Evolutionary conservation across 1,139 yeast species (phyloP).

Genomic region (Scheffersomyces insectosa): DNA sequence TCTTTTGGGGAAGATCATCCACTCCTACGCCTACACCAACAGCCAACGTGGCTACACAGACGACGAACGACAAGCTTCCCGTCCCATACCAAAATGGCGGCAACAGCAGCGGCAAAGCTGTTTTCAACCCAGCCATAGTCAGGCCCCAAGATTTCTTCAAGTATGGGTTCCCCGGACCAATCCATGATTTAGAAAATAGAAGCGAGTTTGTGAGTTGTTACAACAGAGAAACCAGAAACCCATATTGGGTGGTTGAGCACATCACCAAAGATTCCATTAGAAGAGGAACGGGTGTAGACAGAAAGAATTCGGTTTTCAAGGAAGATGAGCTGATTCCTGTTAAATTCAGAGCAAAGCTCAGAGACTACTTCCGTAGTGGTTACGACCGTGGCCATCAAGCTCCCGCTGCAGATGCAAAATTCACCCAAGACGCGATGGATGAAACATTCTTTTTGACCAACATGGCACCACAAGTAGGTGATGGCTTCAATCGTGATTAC

Average conservation of each 20-base stretch:
- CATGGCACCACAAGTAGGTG: constrained; percentile 97
- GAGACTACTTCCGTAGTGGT: constrained; percentile 92
- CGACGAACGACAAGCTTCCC: constrained; percentile 7
- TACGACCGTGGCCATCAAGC: constrained; percentile 98
- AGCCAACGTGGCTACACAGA: constrained; percentile 10
- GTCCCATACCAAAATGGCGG: constrained; percentile 16
- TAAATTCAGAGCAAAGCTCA: constrained; percentile 69
- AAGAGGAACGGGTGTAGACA: constrained; percentile 55
- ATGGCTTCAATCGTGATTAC: constrained; percentile 91
- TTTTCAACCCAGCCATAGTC: constrained; percentile 36
- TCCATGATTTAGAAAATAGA: constrained; percentile 75
- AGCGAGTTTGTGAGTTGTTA: constrained; percentile 82
- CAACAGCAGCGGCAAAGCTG: constrained; percentile 6
- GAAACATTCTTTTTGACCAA: constrained; percentile 88
- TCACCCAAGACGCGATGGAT: constrained; percentile 86
- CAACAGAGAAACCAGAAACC: constrained; percentile 82
- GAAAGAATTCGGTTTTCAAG: constrained; percentile 77
- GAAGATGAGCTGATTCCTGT: constrained; percentile 88
- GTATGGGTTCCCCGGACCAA: constrained; percentile 94
- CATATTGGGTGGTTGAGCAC: constrained; percentile 90
- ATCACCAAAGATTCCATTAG: constrained; percentile 72
- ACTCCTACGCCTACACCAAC: constrained; percentile 16
- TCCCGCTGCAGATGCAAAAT: constrained; percentile 97
- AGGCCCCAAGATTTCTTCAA: constrained; percentile 77
- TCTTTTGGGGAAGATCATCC: constrained; percentile 41